phyloP scores from a whole-genome alignment of 345 rosid species.

The Geranium rotundifolium region DNA sequence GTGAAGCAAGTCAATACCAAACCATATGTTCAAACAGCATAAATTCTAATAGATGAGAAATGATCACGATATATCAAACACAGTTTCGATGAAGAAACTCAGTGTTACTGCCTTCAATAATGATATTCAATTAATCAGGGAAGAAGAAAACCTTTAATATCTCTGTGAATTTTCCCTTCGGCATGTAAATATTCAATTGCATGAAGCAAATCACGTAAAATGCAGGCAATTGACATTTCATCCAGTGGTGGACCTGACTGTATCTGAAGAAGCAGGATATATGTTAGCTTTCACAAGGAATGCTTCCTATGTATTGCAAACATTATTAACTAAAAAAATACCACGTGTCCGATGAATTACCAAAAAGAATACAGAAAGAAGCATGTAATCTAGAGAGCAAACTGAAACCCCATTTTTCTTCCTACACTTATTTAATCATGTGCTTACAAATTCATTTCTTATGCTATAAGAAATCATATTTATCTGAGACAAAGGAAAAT shows the following conservation, averaged over 20 bases:
- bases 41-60: not conserved
- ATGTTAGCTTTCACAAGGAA: conserved; percentile 13
- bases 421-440: too few species aligned
- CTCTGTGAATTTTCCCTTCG: conserved; percentile 97
- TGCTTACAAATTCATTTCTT: too few species aligned
- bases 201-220: conserved; percentile 87
- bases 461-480: too few species aligned
- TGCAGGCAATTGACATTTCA: conserved; percentile 86
- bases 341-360: too few species aligned
- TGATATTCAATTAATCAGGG: not conserved
- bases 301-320: not conserved
- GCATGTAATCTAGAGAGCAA: too few species aligned
- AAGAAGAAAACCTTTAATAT: conserved; percentile 73
- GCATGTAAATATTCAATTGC: conserved; percentile 91
- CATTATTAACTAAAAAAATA: not conserved
- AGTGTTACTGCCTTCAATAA: not conserved
- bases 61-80: not conserved
- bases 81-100: not conserved
- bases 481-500: too few species aligned
- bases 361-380: too few species aligned
- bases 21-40: not conserved
- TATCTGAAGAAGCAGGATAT: conserved; percentile 43
- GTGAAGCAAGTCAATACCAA: conserved; percentile 13
- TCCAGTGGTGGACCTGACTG: conserved; percentile 88
- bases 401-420: too few species aligned